Evolutionary conservation across 768 basidiomycete genomes (phyloP).

Genomic region (Candolleomyces aberdarensis): DNA sequence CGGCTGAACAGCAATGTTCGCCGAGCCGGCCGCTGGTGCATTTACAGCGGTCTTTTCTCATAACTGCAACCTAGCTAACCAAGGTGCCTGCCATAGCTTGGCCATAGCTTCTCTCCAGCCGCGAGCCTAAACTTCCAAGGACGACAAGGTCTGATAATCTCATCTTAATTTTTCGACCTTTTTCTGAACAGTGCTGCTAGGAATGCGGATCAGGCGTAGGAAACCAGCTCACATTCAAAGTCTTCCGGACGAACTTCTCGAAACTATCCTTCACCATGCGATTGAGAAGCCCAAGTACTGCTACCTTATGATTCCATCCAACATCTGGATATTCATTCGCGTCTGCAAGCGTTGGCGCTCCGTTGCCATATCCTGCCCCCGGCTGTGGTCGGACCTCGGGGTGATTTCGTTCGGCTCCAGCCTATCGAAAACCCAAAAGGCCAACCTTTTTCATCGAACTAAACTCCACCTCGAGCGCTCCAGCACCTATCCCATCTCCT

Average conservation of each 20-base stretch:
- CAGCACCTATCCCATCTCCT: not conserved
- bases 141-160: too few relatives aligned
- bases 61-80: not conserved
- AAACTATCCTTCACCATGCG: not conserved
- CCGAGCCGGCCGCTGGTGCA: too few relatives aligned
- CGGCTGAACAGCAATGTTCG: too few relatives aligned
- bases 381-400: not conserved
- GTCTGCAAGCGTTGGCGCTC: not conserved
- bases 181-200: too few relatives aligned
- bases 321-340: not conserved
- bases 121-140: not conserved
- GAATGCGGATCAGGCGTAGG: too few relatives aligned
- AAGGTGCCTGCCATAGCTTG: too few relatives aligned
- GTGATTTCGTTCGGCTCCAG: too few relatives aligned
- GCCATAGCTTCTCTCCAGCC: not conserved
- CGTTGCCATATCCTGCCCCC: not conserved
- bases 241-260: not conserved
- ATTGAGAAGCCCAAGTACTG: not conserved
- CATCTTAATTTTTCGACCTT: too few relatives aligned
- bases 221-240: too few relatives aligned
- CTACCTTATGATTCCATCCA: not conserved
- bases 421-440: not conserved
- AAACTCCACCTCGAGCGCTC: not conserved
- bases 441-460: not conserved
- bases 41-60: too few relatives aligned